phyloP scores from a whole-genome alignment of 2,329 filamentous ascomycete genomes.

The Aspergillus intermedius region DNA sequence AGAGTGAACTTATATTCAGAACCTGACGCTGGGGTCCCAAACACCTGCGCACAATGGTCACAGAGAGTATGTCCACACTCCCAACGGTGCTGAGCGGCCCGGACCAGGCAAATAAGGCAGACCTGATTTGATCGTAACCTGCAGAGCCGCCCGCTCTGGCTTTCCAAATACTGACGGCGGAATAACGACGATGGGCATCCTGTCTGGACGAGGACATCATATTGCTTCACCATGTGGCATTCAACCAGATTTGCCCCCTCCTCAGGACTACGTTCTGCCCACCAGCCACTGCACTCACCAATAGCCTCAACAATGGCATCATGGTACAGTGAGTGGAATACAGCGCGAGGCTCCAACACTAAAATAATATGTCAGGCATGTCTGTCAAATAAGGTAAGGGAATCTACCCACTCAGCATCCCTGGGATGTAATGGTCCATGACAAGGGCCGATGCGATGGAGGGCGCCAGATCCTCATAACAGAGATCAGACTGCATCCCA shows the following conservation, averaged over 20 bases:
- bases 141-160: slow-evolving; percentile 8
- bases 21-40: background rate
- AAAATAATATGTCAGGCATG: background rate
- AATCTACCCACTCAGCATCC: background rate
- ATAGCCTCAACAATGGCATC: background rate
- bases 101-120: slow-evolving; percentile 16
- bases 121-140: slow-evolving; percentile 12
- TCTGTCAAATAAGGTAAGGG: background rate
- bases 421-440: slow-evolving; percentile 1
- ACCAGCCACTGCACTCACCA: background rate
- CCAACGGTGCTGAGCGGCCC: slow-evolving; percentile 11
- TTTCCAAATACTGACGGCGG: slow-evolving; percentile 3
- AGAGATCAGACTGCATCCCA: background rate
- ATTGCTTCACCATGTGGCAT: background rate
- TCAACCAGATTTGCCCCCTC: background rate
- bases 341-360: background rate
- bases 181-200: background rate
- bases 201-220: background rate
- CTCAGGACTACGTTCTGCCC: background rate
- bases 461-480: background rate
- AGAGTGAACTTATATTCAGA: slow-evolving; percentile 11
- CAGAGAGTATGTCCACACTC: slow-evolving; percentile 15
- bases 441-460: slow-evolving; percentile 1
- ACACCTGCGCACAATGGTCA: slow-evolving; percentile 9
- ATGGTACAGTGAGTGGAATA: slow-evolving; percentile 8